Evolutionary conservation across 2,329 filamentous ascomycete genomes (phyloP).

Genomic region (Sarocladium kiliense): DNA sequence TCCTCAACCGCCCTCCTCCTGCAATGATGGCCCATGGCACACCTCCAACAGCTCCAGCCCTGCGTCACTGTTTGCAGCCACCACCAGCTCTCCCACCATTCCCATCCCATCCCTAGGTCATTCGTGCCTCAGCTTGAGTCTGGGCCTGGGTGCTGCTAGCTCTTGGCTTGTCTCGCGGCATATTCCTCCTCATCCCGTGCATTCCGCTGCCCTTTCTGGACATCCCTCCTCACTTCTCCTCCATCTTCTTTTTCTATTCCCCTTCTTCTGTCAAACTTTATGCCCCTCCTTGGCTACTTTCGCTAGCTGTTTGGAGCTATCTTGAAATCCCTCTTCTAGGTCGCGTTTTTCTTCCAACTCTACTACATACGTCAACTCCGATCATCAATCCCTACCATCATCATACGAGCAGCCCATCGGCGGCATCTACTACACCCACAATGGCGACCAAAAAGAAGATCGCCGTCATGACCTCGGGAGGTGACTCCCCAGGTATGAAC

Average conservation of each 20-base stretch:
- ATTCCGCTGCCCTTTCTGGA: not conserved
- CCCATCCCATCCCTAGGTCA: conserved; percentile 1
- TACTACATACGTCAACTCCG: not conserved
- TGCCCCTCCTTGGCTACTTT: not conserved
- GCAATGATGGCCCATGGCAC: not conserved
- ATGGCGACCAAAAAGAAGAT: conserved; percentile 61
- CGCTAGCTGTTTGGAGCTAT: not conserved
- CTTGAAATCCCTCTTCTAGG: not conserved
- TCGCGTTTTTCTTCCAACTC: not conserved
- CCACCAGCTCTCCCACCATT: not conserved
- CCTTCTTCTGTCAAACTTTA: not conserved
- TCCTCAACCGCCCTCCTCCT: not conserved
- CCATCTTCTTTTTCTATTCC: not conserved
- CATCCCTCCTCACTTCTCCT: not conserved
- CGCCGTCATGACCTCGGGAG: conserved; percentile 89
- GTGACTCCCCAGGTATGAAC: conserved; percentile 94
- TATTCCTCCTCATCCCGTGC: not conserved
- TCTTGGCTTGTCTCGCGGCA: conserved; percentile 2
- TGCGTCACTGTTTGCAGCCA: conserved; percentile 10
- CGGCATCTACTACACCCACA: conserved; percentile 12
- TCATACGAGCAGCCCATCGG: no score
- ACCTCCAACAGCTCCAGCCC: not conserved
- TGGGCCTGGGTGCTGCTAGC: not conserved
- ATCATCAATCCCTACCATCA: not conserved
- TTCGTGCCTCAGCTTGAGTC: not conserved